These are phyloP conservation scores for Colletotrichum horii DNA, from an alignment of 2,329 filamentous ascomycete genomes.

Conservation along the genomic window DNA sequence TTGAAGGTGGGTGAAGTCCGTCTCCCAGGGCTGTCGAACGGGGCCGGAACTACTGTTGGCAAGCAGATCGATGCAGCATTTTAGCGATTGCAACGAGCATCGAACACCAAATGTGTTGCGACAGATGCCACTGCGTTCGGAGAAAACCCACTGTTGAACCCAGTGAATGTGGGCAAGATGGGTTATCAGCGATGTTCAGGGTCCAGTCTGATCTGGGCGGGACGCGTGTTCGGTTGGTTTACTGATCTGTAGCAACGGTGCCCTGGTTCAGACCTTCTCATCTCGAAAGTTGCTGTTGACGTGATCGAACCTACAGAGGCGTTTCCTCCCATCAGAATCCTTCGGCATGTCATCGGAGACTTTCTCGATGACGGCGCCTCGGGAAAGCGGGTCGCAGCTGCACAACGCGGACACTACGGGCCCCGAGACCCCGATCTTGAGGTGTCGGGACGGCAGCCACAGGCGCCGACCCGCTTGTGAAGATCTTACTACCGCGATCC, in stretches of 20 bases:
- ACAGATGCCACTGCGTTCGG: background rate
- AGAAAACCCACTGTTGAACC: background rate
- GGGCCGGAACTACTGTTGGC: background rate
- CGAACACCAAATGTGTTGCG: background rate
- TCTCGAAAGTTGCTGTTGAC: background rate
- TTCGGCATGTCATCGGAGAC: background rate
- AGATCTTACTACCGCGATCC: background rate
- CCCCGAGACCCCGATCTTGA: background rate
- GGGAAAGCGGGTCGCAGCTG: background rate
- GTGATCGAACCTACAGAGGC: background rate
- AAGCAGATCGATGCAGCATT: background rate
- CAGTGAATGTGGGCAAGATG: background rate
- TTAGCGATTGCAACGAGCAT: background rate
- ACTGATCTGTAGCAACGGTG: background rate
- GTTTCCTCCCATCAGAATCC: background rate
- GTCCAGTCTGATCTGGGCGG: background rate
- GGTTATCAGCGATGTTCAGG: background rate
- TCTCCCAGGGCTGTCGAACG: background rate
- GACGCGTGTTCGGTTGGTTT: background rate
- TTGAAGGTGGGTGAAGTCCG: background rate
- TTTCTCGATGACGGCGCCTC: background rate
- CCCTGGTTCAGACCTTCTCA: background rate
- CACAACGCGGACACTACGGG: background rate
- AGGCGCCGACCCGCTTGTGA: background rate
- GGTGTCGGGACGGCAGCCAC: background rate